Evolutionary conservation across 306 rosid species (phyloP).

Genomic region (Herpetospermum pedunculosum): DNA sequence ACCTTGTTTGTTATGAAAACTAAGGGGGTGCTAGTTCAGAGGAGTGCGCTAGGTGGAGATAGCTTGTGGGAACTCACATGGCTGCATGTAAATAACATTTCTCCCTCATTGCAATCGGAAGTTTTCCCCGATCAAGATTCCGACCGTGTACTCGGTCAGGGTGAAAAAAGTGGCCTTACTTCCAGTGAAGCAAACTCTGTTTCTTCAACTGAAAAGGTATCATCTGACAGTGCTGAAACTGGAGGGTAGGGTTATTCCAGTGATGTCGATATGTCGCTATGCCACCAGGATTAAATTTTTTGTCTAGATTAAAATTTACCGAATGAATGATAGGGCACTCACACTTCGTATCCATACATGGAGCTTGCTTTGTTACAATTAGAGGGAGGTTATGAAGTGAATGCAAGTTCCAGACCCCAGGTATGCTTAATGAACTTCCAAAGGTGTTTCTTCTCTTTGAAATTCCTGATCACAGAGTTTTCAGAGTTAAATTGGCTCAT

Average conservation of each 20-base stretch:
- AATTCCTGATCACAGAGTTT: background rate
- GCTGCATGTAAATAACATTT: slow-evolving; percentile 79
- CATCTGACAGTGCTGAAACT: slow-evolving; percentile 29
- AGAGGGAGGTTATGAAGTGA: background rate
- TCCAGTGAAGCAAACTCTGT: slow-evolving; percentile 23
- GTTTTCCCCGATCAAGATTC: slow-evolving; percentile 73
- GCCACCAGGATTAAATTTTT: background rate
- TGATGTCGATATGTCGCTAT: background rate
- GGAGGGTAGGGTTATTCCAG: slow-evolving; percentile 8
- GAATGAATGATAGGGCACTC: background rate
- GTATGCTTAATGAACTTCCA: background rate
- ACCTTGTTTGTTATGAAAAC: slow-evolving; percentile 71
- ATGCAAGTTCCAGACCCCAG: slow-evolving; percentile 2
- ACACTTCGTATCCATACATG: background rate
- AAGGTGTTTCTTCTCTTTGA: background rate
- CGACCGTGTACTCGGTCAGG: slow-evolving; percentile 31
- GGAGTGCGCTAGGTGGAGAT: slow-evolving; percentile 84
- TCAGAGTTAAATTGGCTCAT: background rate
- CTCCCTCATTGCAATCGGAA: slow-evolving; percentile 73
- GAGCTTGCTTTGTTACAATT: slow-evolving; percentile 7
- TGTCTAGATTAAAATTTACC: slow-evolving; percentile 9
- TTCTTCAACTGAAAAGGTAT: slow-evolving; percentile 28
- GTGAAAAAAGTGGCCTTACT: slow-evolving; percentile 19
- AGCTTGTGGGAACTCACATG: slow-evolving; percentile 97
- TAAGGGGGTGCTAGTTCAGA: slow-evolving; percentile 59